These are phyloP conservation scores for Astrephomene gubernaculifera DNA, from an alignment of 139 green algal species.

Conservation along the genomic window DNA sequence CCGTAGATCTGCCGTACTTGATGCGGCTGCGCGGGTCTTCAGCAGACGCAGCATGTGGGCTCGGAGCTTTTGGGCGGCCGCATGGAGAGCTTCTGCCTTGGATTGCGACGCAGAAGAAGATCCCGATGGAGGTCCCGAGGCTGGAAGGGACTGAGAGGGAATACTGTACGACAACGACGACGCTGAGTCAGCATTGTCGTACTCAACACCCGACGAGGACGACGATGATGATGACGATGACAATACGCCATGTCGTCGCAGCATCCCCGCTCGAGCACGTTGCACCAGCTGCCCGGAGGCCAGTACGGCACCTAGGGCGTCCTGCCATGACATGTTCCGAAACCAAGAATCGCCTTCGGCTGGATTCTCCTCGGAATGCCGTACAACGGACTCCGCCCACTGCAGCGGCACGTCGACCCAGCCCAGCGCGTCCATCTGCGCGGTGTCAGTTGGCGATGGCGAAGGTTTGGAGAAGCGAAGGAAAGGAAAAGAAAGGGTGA, in stretches of 20 bases:
- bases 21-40: neutral
- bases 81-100: neutral
- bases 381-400: neutral
- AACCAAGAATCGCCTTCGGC: slow-evolving; percentile 1
- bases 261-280: neutral
- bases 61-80: neutral
- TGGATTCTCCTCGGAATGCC: neutral
- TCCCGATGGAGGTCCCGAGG: too few relatives aligned
- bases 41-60: slow-evolving; percentile 9
- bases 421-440: slow-evolving; percentile 18
- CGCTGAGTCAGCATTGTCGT: too few relatives aligned
- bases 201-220: too few relatives aligned
- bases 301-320: slow-evolving; percentile 8
- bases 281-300: slow-evolving; percentile 4
- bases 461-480: neutral
- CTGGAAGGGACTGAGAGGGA: too few relatives aligned
- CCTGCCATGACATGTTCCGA: neutral
- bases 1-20: neutral
- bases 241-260: slow-evolving; percentile 11
- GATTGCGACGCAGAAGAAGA: too few relatives aligned
- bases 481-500: too few relatives aligned
- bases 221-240: too few relatives aligned
- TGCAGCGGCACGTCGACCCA: slow-evolving; percentile 7
- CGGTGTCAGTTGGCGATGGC: too few relatives aligned
- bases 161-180: too few relatives aligned